phyloP scores from a whole-genome alignment of 352 stramenopile species.

The Halophytophthora batemanensis region DNA sequence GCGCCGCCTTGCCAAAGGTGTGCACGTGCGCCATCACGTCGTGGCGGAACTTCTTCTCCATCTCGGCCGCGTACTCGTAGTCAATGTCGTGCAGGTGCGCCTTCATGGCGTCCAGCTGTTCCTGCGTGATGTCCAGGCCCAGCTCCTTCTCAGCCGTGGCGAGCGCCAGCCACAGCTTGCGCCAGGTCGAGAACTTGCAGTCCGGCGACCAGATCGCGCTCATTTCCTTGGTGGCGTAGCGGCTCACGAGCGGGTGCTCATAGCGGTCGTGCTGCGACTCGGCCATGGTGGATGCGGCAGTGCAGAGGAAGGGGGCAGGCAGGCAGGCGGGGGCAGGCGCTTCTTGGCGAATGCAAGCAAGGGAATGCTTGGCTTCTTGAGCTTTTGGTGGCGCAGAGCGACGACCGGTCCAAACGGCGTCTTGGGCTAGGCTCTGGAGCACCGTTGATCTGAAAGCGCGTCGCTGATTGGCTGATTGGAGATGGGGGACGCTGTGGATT shows the following conservation, averaged over 20 bases:
- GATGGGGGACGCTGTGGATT: background rate
- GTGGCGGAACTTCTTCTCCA: conserved; percentile 98
- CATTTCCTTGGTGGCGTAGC: conserved; percentile 99
- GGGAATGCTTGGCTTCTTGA: background rate
- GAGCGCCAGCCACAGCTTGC: conserved; percentile 97
- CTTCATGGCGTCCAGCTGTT: conserved; percentile 97
- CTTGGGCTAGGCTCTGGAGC: too few relatives aligned
- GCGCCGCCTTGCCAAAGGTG: conserved; percentile 95
- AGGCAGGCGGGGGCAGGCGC: background rate
- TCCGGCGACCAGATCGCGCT: conserved; percentile 97
- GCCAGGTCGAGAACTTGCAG: conserved; percentile 99
- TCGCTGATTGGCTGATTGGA: background rate
- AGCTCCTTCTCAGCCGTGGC: conserved; percentile 97
- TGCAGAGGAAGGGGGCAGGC: background rate
- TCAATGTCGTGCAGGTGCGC: conserved; percentile 96
- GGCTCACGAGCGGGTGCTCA: conserved; percentile 87
- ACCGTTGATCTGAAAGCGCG: too few relatives aligned
- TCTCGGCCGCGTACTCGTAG: conserved; percentile 96
- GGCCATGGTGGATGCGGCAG: conserved; percentile 11
- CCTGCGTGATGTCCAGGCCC: conserved; percentile 95
- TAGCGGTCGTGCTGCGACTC: conserved; percentile 71
- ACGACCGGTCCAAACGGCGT: too few relatives aligned
- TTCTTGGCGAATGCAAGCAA: background rate
- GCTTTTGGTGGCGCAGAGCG: background rate
- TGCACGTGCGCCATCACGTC: conserved; percentile 99